Percentiles rank a stretch among this genome's conserved stretches.
Conservation (phyloP, 1,139 yeast species). For the Hemisphaericaspora xylanilytica region DNA sequence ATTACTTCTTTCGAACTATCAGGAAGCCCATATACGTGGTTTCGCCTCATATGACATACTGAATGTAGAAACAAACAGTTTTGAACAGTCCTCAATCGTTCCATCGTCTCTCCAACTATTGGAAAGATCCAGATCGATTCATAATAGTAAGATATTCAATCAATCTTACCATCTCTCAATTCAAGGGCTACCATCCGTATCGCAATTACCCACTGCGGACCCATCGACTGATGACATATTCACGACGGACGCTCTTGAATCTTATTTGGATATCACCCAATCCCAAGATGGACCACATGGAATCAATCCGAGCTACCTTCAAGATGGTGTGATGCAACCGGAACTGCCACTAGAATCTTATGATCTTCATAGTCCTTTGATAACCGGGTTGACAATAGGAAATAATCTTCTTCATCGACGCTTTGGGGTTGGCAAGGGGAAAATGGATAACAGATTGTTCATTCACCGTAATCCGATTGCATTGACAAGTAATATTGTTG, state of each 20-base stretch:
- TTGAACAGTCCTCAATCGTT: too few species aligned
- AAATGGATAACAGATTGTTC: slow-evolving; percentile 16
- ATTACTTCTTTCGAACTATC: too few species aligned
- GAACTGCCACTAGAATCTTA: slow-evolving; percentile 19
- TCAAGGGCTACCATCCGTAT: slow-evolving; percentile 19
- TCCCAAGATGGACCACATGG: too few species aligned
- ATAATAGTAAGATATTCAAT: slow-evolving; percentile 18
- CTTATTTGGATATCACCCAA: too few species aligned
- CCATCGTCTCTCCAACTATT: too few species aligned
- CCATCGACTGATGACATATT: too few species aligned
- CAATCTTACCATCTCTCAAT: slow-evolving; percentile 33
- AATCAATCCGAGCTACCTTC: too few species aligned
- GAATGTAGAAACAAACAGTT: too few species aligned
- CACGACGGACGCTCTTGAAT: too few species aligned
- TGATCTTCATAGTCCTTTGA: slow-evolving; percentile 35
- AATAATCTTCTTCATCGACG: slow-evolving; percentile 24
- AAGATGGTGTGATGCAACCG: slow-evolving; percentile 4
- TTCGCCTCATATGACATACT: too few species aligned
- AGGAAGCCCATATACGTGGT: too few species aligned
- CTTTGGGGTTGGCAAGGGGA: slow-evolving; percentile 4
- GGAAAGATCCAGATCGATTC: too few species aligned
- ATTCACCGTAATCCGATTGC: slow-evolving; percentile 18
- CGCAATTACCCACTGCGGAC: slow-evolving; percentile 4
- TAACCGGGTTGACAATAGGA: slow-evolving; percentile 40
- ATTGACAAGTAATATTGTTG: neutral